These are phyloP conservation scores for Pyrenochaeta sp. DNA, from an alignment of 2,329 filamentous ascomycete genomes.

Conservation along the genomic window DNA sequence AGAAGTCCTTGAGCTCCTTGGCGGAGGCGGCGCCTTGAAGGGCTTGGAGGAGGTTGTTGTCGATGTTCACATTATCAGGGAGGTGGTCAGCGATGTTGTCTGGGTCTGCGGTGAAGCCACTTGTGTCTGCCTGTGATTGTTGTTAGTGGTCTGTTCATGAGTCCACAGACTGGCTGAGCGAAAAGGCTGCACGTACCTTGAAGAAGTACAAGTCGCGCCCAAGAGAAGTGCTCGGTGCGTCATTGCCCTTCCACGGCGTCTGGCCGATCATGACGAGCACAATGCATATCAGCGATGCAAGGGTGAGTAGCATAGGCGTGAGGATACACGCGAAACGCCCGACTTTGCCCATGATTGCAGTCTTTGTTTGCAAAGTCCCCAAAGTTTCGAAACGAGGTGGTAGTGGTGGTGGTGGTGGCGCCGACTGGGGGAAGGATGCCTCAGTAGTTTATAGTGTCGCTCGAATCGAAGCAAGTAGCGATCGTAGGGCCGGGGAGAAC, in stretches of 20 bases:
- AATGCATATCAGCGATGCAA: constrained; percentile 77
- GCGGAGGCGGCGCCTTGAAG: constrained; percentile 49
- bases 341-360: constrained; percentile 69
- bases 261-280: constrained; percentile 66
- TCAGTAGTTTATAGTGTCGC: too few species aligned
- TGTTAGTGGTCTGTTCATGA: constrained; percentile 20
- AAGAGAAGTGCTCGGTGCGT: constrained; percentile 48
- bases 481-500: background rate
- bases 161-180: constrained; percentile 35
- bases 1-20: constrained; percentile 72
- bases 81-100: constrained; percentile 45
- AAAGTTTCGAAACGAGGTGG: constrained; percentile 9
- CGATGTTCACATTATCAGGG: constrained; percentile 38
- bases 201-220: constrained; percentile 65
- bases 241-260: constrained; percentile 54
- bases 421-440: too few species aligned
- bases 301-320: constrained; percentile 82
- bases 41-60: constrained; percentile 51
- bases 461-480: too few species aligned
- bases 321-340: constrained; percentile 88
- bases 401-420: too few species aligned
- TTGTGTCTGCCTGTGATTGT: constrained; percentile 41
- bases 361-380: background rate
- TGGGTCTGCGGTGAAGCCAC: constrained; percentile 64
- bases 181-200: constrained; percentile 59